Evolutionary conservation across 2,329 filamentous ascomycete species (phyloP).

Genomic region (Fusarium bactridioides): DNA sequence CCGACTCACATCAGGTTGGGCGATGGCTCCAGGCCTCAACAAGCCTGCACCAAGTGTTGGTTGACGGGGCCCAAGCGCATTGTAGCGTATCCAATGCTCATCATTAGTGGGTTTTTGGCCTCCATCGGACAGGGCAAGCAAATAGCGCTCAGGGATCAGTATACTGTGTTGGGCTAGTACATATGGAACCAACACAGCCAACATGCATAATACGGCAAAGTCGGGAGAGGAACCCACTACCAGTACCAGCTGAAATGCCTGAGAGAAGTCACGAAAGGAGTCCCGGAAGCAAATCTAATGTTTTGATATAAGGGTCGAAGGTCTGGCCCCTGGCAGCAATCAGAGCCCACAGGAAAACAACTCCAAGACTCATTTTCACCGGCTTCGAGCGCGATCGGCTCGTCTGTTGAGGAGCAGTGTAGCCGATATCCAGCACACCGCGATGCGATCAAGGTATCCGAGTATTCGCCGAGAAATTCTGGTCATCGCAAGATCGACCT

Average conservation of each 20-base stretch:
- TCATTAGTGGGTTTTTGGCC: not conserved
- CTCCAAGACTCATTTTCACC: not conserved
- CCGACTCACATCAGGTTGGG: no score
- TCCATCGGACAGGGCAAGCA: not conserved
- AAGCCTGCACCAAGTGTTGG: no score
- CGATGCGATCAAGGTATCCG: not conserved
- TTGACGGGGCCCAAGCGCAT: not conserved
- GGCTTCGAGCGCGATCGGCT: not conserved
- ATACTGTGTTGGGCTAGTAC: not conserved
- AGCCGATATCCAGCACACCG: not conserved
- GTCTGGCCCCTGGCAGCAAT: not conserved
- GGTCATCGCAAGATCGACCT: not conserved
- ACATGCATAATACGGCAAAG: not conserved
- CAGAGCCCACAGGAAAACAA: not conserved
- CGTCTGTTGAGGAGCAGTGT: not conserved
- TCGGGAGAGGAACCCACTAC: not conserved
- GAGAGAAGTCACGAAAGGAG: not conserved
- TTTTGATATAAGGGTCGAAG: accelerated
- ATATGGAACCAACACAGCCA: not conserved
- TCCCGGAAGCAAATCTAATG: not conserved
- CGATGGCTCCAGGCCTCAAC: no score
- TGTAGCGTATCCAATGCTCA: not conserved
- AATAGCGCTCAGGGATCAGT: not conserved
- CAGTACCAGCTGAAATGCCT: not conserved
- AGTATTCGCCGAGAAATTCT: not conserved